Conservation (phyloP, 2,329 filamentous ascomycete species). For the Elsinoe necatrix region DNA sequence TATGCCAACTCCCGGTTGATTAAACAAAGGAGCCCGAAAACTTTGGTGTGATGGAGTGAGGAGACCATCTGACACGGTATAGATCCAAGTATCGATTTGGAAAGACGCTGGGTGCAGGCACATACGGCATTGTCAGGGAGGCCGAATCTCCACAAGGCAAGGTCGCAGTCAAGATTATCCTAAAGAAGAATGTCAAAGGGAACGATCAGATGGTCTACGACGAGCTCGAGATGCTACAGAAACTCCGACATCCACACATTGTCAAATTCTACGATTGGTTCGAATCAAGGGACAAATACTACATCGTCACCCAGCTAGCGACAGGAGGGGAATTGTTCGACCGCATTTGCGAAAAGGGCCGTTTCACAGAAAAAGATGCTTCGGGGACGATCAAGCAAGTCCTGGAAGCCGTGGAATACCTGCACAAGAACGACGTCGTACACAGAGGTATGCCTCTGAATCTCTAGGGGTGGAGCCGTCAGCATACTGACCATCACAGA, state of each 20-base stretch:
- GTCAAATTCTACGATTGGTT: constrained; percentile 99
- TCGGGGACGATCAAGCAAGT: constrained; percentile 93
- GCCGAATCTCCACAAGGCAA: constrained; percentile 77
- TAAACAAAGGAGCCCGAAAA: constrained; percentile 25
- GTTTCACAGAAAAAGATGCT: constrained; percentile 97
- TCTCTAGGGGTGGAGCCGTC: background rate
- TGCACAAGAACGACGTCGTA: constrained; percentile 90
- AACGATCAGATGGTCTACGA: constrained; percentile 99
- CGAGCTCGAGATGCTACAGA: constrained; percentile 87
- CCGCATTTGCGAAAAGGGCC: constrained; percentile 94
- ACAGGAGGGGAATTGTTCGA: constrained; percentile 96
- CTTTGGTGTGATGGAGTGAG: background rate
- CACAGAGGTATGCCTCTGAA: constrained; percentile 62
- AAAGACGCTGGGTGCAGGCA: constrained; percentile 87
- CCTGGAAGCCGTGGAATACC: constrained; percentile 83
- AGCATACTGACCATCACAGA: constrained; percentile 47
- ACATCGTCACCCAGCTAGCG: constrained; percentile 94
- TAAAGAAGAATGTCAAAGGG: constrained; percentile 98
- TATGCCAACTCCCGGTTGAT: constrained; percentile 34
- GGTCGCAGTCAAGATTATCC: constrained; percentile 96
- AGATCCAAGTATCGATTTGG: constrained; percentile 87
- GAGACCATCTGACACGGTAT: constrained; percentile 16
- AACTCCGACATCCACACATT: constrained; percentile 86
- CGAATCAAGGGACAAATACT: constrained; percentile 98
- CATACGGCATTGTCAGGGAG: constrained; percentile 96